A percentile compares a stretch with the other conserved stretches of the same genome.
Evolutionary conservation across 192 early-diverging fungal genomes (phyloP).

Genomic region (Polychytrium aggregatum): DNA sequence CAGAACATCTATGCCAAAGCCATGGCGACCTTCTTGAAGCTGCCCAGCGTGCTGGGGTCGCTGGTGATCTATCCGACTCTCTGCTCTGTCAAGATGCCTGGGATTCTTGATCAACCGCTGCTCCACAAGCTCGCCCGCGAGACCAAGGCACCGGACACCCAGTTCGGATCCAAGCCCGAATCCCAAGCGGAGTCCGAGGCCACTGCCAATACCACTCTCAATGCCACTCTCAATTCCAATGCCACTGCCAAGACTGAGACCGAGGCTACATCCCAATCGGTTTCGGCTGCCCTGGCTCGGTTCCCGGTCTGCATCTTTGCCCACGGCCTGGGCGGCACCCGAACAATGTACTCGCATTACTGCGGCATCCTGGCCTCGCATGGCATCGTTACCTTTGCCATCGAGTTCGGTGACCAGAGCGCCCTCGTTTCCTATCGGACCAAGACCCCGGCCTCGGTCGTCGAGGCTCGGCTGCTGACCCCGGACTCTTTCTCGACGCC

Average conservation of each 20-base stretch:
- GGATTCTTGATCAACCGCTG: slow-evolving; percentile 6
- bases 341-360: slow-evolving; percentile 26
- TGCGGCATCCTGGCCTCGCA: slow-evolving; percentile 21
- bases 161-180: no score
- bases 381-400: slow-evolving; percentile 20
- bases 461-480: no score
- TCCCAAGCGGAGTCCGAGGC: no score
- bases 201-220: no score
- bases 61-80: slow-evolving; percentile 13
- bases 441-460: no score
- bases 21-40: slow-evolving; percentile 18
- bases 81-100: slow-evolving; percentile 10
- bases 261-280: no score
- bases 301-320: no score
- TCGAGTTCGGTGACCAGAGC: slow-evolving; percentile 28
- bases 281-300: no score
- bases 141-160: no score
- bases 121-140: background rate
- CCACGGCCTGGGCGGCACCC: slow-evolving; percentile 35
- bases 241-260: slow-evolving; percentile 11
- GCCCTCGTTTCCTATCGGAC: slow-evolving; percentile 12
- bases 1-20: slow-evolving; percentile 25
- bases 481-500: no score
- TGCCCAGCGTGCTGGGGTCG: slow-evolving; percentile 9
- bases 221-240: background rate